These are phyloP conservation scores for Leccinum rimulosum DNA, from an alignment of 768 basidiomycete genomes.

Conservation along the genomic window DNA sequence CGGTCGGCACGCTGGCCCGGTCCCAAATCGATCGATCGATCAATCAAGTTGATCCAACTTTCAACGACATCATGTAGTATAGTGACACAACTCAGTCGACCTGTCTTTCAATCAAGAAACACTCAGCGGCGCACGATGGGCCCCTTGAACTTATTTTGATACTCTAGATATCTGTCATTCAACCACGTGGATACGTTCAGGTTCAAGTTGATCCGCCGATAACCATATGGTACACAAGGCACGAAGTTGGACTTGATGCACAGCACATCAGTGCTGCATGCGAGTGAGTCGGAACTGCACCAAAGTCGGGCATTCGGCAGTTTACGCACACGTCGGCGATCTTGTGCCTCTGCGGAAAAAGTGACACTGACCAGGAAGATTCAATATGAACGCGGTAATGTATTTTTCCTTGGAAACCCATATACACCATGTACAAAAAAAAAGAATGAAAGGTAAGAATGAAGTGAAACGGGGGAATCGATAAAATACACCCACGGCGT, in stretches of 20 bases:
- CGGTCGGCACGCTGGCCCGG: background rate
- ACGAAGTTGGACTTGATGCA: background rate
- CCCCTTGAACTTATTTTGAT: background rate
- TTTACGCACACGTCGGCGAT: background rate
- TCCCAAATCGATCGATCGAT: background rate
- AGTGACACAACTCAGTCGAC: background rate
- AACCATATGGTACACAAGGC: background rate
- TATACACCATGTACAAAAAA: conserved; percentile 2
- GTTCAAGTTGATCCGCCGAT: background rate
- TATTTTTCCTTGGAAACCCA: background rate
- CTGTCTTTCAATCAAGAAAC: background rate
- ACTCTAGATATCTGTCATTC: background rate
- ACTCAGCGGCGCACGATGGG: background rate
- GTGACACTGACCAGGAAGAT: background rate
- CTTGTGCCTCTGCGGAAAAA: background rate
- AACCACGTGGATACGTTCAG: background rate
- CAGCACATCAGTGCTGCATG: background rate
- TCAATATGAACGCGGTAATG: background rate
- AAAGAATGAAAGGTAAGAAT: background rate
- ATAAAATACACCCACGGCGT: background rate
- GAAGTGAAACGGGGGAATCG: background rate
- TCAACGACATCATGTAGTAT: background rate
- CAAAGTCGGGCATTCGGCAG: background rate
- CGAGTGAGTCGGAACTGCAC: background rate
- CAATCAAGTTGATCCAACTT: too few species aligned